phyloP scores from a whole-genome alignment of 164 flowering plant genomes.

The Magnolia kwangsiensis region DNA sequence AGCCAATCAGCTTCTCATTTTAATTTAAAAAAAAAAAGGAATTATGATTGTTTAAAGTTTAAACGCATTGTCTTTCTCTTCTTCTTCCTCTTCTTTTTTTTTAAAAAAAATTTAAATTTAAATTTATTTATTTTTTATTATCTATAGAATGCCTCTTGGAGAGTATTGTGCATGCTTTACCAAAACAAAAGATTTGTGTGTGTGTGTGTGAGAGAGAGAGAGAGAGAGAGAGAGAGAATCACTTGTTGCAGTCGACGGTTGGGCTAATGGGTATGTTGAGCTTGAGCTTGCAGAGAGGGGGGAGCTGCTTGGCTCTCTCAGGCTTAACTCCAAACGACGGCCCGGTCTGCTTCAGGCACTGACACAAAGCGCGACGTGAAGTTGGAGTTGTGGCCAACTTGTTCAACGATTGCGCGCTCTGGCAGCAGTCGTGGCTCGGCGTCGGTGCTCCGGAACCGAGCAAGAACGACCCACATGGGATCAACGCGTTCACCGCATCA shows the following conservation, averaged over 20 bases:
- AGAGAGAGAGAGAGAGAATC: slow-evolving; percentile 8
- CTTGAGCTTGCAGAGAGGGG: slow-evolving; percentile 30
- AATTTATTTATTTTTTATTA: too few species aligned
- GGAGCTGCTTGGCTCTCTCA: slow-evolving; percentile 28
- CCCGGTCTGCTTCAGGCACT: slow-evolving; percentile 34
- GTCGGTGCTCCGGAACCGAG: slow-evolving; percentile 20
- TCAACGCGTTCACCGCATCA: slow-evolving; percentile 31
- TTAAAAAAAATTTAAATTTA: too few species aligned
- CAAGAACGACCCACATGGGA: slow-evolving; percentile 37
- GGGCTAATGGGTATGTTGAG: slow-evolving; percentile 31
- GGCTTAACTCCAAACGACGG: slow-evolving; percentile 30
- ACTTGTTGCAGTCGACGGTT: slow-evolving; percentile 36
- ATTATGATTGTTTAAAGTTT: too few species aligned
- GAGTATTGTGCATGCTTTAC: too few species aligned
- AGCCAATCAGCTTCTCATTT: too few species aligned
- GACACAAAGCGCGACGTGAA: slow-evolving; percentile 27
- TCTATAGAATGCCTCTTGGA: too few species aligned
- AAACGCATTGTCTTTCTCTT: too few species aligned
- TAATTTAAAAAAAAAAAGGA: too few species aligned
- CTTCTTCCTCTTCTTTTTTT: too few species aligned
- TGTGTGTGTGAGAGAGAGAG: background rate
- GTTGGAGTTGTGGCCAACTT: slow-evolving; percentile 21
- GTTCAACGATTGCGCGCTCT: slow-evolving; percentile 21
- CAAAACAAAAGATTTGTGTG: too few species aligned
- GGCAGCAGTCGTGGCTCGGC: slow-evolving; percentile 35